phyloP scores from a whole-genome alignment of 768 basidiomycete species.

The Mycena amicta region DNA sequence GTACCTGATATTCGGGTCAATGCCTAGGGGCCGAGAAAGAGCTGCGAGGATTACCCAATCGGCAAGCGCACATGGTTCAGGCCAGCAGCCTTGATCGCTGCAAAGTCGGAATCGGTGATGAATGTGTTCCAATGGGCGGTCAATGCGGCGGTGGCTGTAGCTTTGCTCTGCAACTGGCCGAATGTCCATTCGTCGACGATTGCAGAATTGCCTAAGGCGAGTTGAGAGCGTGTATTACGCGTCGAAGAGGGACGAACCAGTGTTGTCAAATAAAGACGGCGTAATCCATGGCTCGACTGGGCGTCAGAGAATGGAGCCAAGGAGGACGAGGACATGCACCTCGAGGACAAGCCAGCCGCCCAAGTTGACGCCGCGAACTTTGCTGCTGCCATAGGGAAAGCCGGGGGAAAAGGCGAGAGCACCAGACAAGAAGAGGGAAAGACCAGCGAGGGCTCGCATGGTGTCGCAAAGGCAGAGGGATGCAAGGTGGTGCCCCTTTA shows the following conservation, averaged over 20 bases:
- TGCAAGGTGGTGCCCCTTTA: not conserved
- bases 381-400: constrained; percentile 74
- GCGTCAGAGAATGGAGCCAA: constrained; percentile 1
- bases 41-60: constrained; percentile 50
- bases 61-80: constrained; percentile 84
- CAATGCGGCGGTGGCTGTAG: constrained; percentile 53
- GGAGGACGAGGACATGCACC: constrained; percentile 31
- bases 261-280: constrained; percentile 72
- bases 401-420: constrained; percentile 46
- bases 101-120: constrained; percentile 84
- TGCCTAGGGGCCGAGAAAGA: not conserved
- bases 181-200: constrained; percentile 85
- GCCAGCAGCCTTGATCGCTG: constrained; percentile 71
- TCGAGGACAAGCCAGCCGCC: constrained; percentile 60
- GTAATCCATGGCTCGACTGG: constrained; percentile 71
- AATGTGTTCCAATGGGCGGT: constrained; percentile 78
- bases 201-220: constrained; percentile 35
- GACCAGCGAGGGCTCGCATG: constrained; percentile 25
- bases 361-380: constrained; percentile 83
- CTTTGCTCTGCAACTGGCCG: constrained; percentile 56
- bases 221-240: not conserved
- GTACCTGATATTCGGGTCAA: constrained; percentile 38
- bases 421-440: constrained; percentile 33
- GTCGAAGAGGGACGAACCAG: constrained; percentile 34
- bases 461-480: not conserved